Evolutionary conservation across 768 basidiomycete genomes (phyloP), one percentile per base, ranked within the genome.

Genomic region (Mycena galericulata): DNA sequence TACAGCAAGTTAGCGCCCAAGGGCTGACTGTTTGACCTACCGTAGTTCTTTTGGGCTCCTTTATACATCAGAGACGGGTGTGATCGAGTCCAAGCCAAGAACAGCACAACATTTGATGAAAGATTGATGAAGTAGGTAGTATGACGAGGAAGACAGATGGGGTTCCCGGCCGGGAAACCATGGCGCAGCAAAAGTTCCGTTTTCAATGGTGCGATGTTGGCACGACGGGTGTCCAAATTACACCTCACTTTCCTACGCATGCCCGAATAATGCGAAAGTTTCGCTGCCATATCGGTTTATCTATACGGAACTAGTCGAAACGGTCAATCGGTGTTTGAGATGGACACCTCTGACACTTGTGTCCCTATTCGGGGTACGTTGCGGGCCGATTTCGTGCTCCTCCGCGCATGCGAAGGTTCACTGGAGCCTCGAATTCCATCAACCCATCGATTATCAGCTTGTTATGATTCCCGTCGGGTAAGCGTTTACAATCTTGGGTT

Each of bases 111-210:
- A 59, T 40, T 69, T 69, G 62, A 69, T 69, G 57, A 41, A 60
- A 69, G 68, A 69, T 69, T 65, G 68, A 69, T 69, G 68, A 46
- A 53, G n/a, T n/a, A n/a, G n/a, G n/a, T 51, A 58, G 50, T 30
- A 20, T 20, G 29, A 53, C n/a, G n/a, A n/a, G n/a, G n/a, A n/a
- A 26, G 62, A 56, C 68, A 65, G 68, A 61, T 69, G 62, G 46
- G 34, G 50, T 49, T 46, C 46, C 62, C 67, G 49, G 30, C 43
- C 62, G 26, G 61, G 55, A 38, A 32, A n/a, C 51, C 24, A 30
- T 46, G 51, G 34, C 38, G 34, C 14, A 14, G 14, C 26, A 49
- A 38, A 61, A 58, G 36, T 54, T 65, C 62, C 67, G 57, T 60
- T 59, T 40, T 56, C 26, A 56, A 45, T 68, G 67, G 67, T 50